phyloP scores from a whole-genome alignment of 495 filamentous ascomycete genomes.

The Durotheca rogersii region DNA sequence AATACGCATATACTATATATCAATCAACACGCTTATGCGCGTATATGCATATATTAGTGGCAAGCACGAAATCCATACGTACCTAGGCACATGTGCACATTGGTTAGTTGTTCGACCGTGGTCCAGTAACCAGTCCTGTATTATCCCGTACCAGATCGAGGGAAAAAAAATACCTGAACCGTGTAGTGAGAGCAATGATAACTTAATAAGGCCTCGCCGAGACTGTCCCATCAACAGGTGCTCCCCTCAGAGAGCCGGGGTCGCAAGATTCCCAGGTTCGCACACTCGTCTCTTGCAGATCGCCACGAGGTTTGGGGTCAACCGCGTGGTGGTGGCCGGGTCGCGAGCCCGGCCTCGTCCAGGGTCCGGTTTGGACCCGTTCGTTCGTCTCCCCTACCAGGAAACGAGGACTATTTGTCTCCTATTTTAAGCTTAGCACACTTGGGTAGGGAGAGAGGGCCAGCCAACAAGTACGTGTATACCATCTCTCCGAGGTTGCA shows the following conservation, averaged over 20 bases:
- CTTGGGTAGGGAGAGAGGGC: constrained; percentile 4
- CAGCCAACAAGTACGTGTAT: constrained; percentile 1
- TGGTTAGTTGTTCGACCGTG: no score
- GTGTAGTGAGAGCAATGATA: no score
- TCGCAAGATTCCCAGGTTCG: neutral
- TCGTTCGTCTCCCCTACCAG: neutral
- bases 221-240: neutral
- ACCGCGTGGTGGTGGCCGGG: no score
- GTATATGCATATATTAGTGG: no score
- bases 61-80: no score
- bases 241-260: constrained; percentile 6
- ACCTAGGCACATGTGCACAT: no score
- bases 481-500: constrained; percentile 25
- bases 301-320: neutral
- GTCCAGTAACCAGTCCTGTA: no score
- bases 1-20: no score
- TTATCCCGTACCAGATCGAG: no score
- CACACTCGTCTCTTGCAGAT: constrained; percentile 1
- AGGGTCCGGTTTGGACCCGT: neutral
- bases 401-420: constrained; percentile 7
- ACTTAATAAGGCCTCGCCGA: neutral
- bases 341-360: no score
- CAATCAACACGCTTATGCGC: no score
- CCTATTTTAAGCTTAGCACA: constrained; percentile 13
- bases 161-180: no score